A percentile compares a stretch with the other conserved stretches of the same genome.
These are phyloP conservation scores for Claviceps digitariae DNA, from an alignment of 2,329 filamentous ascomycete genomes.

Conservation along the genomic window DNA sequence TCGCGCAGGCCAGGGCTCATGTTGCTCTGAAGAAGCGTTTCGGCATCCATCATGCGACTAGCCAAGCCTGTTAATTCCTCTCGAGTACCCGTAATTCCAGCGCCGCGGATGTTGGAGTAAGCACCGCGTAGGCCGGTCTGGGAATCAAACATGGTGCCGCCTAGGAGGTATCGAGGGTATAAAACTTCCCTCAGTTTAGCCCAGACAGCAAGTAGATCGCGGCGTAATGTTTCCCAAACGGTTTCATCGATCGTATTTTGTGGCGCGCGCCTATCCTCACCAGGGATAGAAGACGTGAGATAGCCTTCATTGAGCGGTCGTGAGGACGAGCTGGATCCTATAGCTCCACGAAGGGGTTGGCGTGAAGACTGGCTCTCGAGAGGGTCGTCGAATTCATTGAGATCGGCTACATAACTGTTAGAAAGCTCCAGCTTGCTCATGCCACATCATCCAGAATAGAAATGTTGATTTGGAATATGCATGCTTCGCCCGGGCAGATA, in stretches of 20 bases:
- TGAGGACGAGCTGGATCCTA: conserved; percentile 47
- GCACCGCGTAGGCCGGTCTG: conserved; percentile 42
- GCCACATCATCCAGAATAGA: too few relatives aligned
- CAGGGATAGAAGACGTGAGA: conserved; percentile 77
- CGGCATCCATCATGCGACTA: conserved; percentile 49
- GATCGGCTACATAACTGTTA: conserved; percentile 44
- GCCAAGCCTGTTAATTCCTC: conserved; percentile 50
- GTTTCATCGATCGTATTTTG: conserved; percentile 93
- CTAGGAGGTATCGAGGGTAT: conserved; percentile 86
- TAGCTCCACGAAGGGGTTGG: conserved; percentile 73
- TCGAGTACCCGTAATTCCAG: conserved; percentile 43
- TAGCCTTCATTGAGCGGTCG: conserved; percentile 58
- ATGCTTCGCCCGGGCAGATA: background rate
- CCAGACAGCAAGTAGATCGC: conserved; percentile 88
- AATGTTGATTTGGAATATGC: background rate
- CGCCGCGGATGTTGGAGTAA: conserved; percentile 47
- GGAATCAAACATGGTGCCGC: conserved; percentile 49
- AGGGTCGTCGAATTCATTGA: conserved; percentile 89
- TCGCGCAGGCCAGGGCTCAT: conserved; percentile 88
- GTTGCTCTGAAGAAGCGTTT: conserved; percentile 46
- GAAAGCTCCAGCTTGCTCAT: background rate
- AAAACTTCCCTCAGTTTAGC: conserved; percentile 96
- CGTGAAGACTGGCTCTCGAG: conserved; percentile 55
- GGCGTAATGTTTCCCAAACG: conserved; percentile 92
- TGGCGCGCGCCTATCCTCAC: conserved; percentile 80